Conservation (phyloP, 768 basidiomycete species). For the Xanthoconium stramineum region DNA sequence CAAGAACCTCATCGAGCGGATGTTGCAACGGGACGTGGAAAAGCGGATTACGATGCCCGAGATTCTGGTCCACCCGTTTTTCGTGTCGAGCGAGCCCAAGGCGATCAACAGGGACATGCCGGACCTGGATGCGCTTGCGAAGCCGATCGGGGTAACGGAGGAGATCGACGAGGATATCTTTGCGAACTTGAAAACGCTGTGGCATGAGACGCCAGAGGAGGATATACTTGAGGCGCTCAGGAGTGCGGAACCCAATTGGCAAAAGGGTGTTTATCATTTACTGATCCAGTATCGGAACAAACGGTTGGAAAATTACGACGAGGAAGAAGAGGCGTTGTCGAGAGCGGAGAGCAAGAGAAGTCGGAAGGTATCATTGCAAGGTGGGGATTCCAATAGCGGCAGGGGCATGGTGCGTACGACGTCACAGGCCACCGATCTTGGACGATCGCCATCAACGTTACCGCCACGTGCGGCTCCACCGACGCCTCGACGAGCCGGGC, state of each 20-base stretch:
- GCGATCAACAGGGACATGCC: constrained; percentile 45
- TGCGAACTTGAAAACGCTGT: constrained; percentile 86
- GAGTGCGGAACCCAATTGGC: constrained; percentile 76
- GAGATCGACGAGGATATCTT: constrained; percentile 89
- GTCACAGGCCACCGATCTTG: constrained; percentile 26
- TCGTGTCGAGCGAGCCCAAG: constrained; percentile 51
- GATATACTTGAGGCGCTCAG: constrained; percentile 68
- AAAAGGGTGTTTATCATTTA: constrained; percentile 93
- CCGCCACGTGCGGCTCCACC: constrained; percentile 57
- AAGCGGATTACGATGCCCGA: constrained; percentile 81
- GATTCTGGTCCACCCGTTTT: constrained; percentile 80
- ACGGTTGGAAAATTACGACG: constrained; percentile 70
- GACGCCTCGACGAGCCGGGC: constrained; percentile 56
- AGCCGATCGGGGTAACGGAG: constrained; percentile 56
- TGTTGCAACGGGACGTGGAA: constrained; percentile 74
- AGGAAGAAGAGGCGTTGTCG: constrained; percentile 53
- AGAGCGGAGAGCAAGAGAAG: constrained; percentile 33
- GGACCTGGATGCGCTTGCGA: constrained; percentile 62
- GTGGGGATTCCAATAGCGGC: constrained; percentile 21
- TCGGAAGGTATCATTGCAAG: constrained; percentile 32
- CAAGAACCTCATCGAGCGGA: constrained; percentile 71
- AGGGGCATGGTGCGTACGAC: constrained; percentile 20
- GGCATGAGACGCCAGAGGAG: constrained; percentile 75
- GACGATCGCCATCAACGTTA: constrained; percentile 35
- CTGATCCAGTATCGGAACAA: constrained; percentile 80